These are phyloP conservation scores for Bisporella sp. DNA, from an alignment of 2,329 filamentous ascomycete species.

Conservation along the genomic window DNA sequence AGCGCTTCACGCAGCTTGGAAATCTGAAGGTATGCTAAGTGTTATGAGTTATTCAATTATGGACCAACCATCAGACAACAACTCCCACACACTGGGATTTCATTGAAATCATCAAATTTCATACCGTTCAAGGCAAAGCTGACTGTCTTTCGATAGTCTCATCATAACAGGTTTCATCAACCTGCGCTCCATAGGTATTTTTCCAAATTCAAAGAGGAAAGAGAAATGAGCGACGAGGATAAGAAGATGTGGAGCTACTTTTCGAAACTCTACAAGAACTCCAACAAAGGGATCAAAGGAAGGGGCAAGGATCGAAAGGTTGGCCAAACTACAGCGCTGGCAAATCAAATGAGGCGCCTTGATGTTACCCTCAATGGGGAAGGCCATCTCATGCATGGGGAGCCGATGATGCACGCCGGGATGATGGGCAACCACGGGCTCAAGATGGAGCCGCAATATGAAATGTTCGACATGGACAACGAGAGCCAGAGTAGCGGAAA, in stretches of 20 bases:
- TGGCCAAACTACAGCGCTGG: constrained; percentile 5
- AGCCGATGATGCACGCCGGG: no score
- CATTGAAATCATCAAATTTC: constrained; percentile 6
- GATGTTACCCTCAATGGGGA: neutral
- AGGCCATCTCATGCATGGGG: constrained; percentile 5
- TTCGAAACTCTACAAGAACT: constrained; percentile 85
- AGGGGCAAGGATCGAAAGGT: constrained; percentile 79
- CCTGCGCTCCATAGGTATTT: no score
- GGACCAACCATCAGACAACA: no score
- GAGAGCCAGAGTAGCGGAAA: constrained; percentile 29
- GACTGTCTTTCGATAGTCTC: constrained; percentile 46
- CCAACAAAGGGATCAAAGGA: constrained; percentile 97
- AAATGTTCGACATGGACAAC: constrained; percentile 41
- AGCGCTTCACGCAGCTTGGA: constrained; percentile 82
- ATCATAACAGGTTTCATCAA: constrained; percentile 89
- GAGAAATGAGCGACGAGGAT: constrained; percentile 54
- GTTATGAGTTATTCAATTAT: neutral
- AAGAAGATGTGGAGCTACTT: constrained; percentile 81
- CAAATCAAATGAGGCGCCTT: no score
- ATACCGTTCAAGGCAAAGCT: constrained; percentile 5
- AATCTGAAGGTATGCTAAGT: constrained; percentile 69
- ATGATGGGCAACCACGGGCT: constrained; percentile 1
- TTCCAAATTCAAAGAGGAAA: no score
- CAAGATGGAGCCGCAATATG: constrained; percentile 28
- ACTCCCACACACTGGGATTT: neutral